Evolutionary conservation across 805 yeast genomes (phyloP).

Genomic region (Dipodascus geniculatus): DNA sequence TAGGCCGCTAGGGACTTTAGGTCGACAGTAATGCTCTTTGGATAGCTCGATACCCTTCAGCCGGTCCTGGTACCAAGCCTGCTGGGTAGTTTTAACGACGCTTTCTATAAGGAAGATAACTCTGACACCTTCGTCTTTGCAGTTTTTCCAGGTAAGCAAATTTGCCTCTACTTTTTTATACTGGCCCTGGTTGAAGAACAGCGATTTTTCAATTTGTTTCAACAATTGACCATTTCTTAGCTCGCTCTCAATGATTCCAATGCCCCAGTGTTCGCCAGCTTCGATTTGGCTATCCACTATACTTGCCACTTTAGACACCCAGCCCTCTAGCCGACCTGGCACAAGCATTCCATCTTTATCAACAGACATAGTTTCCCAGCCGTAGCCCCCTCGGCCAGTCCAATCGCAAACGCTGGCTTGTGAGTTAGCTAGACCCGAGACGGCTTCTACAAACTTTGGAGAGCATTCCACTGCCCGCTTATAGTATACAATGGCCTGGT

Average conservation of each 20-base stretch:
- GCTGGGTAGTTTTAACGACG: conserved; percentile 14
- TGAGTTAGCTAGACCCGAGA: conserved; percentile 22
- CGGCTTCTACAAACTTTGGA: conserved; percentile 23
- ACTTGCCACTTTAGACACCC: conserved; percentile 17
- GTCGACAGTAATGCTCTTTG: conserved; percentile 10
- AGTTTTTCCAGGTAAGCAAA: conserved; percentile 1
- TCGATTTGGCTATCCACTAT: conserved; percentile 18
- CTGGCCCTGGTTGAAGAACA: conserved; percentile 9
- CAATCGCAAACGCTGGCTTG: conserved; percentile 23
- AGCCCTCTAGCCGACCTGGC: conserved; percentile 14
- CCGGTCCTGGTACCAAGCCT: conserved; percentile 19
- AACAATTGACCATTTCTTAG: conserved; percentile 7
- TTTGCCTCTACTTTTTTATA: conserved; percentile 6
- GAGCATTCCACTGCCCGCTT: conserved; percentile 21
- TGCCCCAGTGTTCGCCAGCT: conserved; percentile 20
- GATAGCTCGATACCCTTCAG: conserved; percentile 3
- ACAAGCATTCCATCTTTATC: conserved; percentile 17
- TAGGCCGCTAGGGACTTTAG: conserved; percentile 17
- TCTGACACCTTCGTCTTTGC: conserved; percentile 18
- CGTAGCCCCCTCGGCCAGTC: conserved; percentile 22
- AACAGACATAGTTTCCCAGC: conserved; percentile 19
- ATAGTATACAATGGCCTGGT: conserved; percentile 21
- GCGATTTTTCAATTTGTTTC: conserved; percentile 6
- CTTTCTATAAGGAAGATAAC: conserved; percentile 18
- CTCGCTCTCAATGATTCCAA: conserved; percentile 12